Evolutionary conservation across 208 protist species (phyloP).

Genomic region (Trypanosoma avium): DNA sequence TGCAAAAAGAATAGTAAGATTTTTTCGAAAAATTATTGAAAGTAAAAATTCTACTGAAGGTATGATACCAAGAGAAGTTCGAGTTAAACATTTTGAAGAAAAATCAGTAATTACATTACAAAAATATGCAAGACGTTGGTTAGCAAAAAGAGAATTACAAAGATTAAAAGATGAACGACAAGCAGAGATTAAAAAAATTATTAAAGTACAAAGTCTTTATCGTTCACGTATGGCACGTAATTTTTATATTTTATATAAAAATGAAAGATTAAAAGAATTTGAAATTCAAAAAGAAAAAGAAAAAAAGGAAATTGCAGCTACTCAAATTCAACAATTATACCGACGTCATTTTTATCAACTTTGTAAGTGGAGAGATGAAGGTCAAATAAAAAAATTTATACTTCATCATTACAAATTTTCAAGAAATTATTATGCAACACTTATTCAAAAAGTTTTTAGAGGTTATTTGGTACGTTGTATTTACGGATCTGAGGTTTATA

Average conservation of each 20-base stretch:
- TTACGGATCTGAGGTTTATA: slow-evolving; percentile 51
- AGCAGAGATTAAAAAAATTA: slow-evolving; percentile 28
- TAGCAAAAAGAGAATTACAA: slow-evolving; percentile 42
- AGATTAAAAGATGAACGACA: slow-evolving; percentile 33
- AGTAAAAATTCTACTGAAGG: slow-evolving; percentile 22
- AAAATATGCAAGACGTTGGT: slow-evolving; percentile 71
- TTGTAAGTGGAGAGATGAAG: slow-evolving; percentile 34
- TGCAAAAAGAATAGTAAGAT: slow-evolving; percentile 53
- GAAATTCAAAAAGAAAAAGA: slow-evolving; percentile 8
- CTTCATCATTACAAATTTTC: slow-evolving; percentile 69
- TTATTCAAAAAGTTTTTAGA: slow-evolving; percentile 75
- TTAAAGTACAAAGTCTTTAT: slow-evolving; percentile 54
- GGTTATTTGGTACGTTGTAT: slow-evolving; percentile 55
- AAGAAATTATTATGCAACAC: slow-evolving; percentile 65
- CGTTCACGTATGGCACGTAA: slow-evolving; percentile 30
- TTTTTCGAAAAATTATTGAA: slow-evolving; percentile 48
- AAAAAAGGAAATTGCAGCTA: slow-evolving; percentile 49
- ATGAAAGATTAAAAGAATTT: slow-evolving; percentile 6
- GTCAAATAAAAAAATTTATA: slow-evolving; percentile 38
- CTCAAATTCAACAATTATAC: slow-evolving; percentile 71
- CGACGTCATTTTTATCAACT: slow-evolving; percentile 56
- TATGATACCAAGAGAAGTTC: slow-evolving; percentile 9
- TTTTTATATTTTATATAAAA: slow-evolving; percentile 19
- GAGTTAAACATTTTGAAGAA: slow-evolving; percentile 29
- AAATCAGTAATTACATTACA: slow-evolving; percentile 50